Base-by-base conservation (phyloP, 2,329 filamentous ascomycete species). In the Didymella pinodella region DNA sequence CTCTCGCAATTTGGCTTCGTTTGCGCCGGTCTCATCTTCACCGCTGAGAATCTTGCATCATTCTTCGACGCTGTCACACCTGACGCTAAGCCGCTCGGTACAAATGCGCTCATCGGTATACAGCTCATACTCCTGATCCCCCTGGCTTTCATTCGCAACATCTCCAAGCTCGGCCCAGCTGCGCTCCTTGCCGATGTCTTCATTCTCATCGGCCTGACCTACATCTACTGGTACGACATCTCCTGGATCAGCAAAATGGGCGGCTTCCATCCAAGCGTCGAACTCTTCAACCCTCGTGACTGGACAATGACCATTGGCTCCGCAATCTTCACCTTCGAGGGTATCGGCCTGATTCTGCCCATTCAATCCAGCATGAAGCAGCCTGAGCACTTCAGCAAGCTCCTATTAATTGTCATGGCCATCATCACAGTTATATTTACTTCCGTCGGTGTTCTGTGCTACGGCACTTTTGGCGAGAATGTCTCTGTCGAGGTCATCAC, bases 1-100 rank as follows among this genome's bases (percentile, higher is more conserved):
- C 82, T 93, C 11, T 92, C 90, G 0, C 90, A 93, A 73, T 80
- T 93, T 14, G 90, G 90, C 1, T 93, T 93, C 64, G 90, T 93
- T 41, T 93, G 90, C 66, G 87, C 90, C 0, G 90, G 90, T 31
- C 84, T 92, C 49, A 90, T 93, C 53, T 93, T 93, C 69, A 89
- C 88, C 0, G 90, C 90, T 0, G 89, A 93, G 72, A 93, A 93
- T 68, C 76, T 91, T 20, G 82, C 82, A 38, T 86, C 88, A 0
- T 91, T 93, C 76, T 77, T 89, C 25, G 78, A 85, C 29, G 90
- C 90, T 2, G 84, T 92, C 32, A 80, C 82, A 1, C 73, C 79
- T 4, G 80, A 81, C 32, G 76, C 64, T 2, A 71, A 80, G 25
- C 83, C 83, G 0, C 72, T 90, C 1, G 82, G 83, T 3, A 82